Evolutionary conservation across 176 grass and related monocot genomes (phyloP).

Genomic region (Zoysia pacifica): DNA sequence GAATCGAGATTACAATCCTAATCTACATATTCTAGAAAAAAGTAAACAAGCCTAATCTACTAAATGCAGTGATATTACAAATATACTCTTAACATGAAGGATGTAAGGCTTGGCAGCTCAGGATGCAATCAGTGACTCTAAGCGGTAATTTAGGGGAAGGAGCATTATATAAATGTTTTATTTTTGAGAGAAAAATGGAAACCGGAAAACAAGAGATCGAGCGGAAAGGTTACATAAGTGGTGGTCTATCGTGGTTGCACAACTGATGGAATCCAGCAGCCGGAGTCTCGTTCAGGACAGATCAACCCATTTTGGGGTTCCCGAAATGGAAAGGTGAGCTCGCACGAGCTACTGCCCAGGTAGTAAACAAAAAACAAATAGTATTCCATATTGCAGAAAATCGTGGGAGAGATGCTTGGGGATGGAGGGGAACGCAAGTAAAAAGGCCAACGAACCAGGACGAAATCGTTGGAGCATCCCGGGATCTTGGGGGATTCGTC

Average conservation of each 20-base stretch:
- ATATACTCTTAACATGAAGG: neutral
- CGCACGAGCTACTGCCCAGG: neutral
- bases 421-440: neutral
- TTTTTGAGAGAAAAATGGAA: neutral
- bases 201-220: neutral
- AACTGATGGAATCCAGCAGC: neutral
- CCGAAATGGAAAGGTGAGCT: neutral
- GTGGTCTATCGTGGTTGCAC: neutral
- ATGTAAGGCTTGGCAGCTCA: neutral
- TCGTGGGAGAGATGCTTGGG: neutral
- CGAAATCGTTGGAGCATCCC: slow-evolving; percentile 68
- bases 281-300: neutral
- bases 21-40: neutral
- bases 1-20: neutral
- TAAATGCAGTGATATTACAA: neutral
- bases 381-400: neutral
- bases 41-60: neutral
- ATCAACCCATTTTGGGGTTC: neutral
- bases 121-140: neutral
- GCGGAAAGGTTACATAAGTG: neutral
- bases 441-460: slow-evolving; percentile 47
- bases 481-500: slow-evolving; percentile 72
- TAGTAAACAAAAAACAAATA: neutral
- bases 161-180: neutral
- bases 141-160: neutral